A percentile compares a stretch with the other conserved stretches of the same genome.
These are phyloP conservation scores for Bryum argenteum DNA, from an alignment of 225 moss, liverwort and hornwort species.

Conservation along the genomic window DNA sequence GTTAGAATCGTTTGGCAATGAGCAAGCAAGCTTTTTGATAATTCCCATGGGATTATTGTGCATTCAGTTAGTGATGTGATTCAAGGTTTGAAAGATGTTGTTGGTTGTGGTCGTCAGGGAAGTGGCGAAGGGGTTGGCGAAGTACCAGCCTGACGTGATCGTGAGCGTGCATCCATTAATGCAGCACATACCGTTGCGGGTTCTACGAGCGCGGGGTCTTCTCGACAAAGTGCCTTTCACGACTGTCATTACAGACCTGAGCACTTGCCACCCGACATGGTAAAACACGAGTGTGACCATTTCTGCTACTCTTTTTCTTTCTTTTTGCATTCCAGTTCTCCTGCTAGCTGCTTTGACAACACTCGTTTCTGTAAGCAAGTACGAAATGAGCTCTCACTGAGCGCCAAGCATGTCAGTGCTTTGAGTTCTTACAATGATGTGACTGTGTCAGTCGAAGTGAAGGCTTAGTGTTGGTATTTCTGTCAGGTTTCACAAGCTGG, in stretches of 20 bases:
- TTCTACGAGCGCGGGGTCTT: constrained; percentile 85
- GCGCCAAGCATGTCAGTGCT: neutral
- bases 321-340: neutral
- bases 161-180: constrained; percentile 98
- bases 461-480: constrained; percentile 4
- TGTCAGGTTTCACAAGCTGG: constrained; percentile 91
- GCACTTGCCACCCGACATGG: constrained; percentile 98
- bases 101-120: constrained; percentile 54
- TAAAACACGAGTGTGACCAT: constrained; percentile 26
- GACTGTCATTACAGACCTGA: constrained; percentile 95
- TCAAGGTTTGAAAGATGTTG: neutral
- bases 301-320: no score
- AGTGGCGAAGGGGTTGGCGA: constrained; percentile 85
- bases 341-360: no score
- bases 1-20: no score
- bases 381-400: neutral
- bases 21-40: no score
- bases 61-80: no score
- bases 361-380: neutral
- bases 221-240: constrained; percentile 96
- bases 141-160: constrained; percentile 95
- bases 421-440: neutral
- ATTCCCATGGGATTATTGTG: no score
- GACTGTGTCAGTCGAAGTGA: neutral
- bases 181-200: constrained; percentile 98